Evolutionary conservation across 345 rosid genomes (phyloP), one percentile per base, ranked within the genome.

Genomic region (Rhodamnia rubescens): DNA sequence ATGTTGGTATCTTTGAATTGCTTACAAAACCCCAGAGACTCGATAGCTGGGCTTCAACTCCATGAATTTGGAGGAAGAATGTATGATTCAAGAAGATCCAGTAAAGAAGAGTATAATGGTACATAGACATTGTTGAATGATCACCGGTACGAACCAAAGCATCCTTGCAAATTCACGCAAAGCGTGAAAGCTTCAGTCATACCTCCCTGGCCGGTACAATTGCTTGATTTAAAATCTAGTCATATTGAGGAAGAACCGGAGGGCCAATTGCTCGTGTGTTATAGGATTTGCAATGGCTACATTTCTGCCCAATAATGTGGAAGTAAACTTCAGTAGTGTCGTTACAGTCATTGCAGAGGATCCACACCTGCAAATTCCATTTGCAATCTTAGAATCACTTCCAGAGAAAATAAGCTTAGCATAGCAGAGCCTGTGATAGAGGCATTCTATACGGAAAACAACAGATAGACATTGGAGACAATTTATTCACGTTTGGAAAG

Each of bases 261-360:
- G 98, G 98, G 14, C 94, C 92, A 4, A 96, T 92, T 6, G 92
- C 91, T 53, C 99, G 92, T 20, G 99, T 97, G 83, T 97, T 97
- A 89, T 97, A 97, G 53, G 99, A 97, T 84, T 89, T 91, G 91
- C 99, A 97, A 85, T 96, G 99, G 85, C 94, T 87, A 88, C 99
- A 97, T 91, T 96, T 97, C 90, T 97, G 98, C 53, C 99, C 98
- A 0, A 95, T 91, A 85, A 97, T 92, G 87, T 97, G 98, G 90
- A 94, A 97, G 91, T 93, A 90, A 10, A 94, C 98, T 88, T 97
- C 99, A 0, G 99, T 94, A 5, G 98, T 97, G 93, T 96, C 98
- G 5, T 95, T 97, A 91, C 99, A 97, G 92, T 97, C 98, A 44
- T 97, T 97, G 86, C 99, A 97, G 27, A 97, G 92, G 86, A 97